Conservation (phyloP, 768 basidiomycete species). For the Panellus pusillus region DNA sequence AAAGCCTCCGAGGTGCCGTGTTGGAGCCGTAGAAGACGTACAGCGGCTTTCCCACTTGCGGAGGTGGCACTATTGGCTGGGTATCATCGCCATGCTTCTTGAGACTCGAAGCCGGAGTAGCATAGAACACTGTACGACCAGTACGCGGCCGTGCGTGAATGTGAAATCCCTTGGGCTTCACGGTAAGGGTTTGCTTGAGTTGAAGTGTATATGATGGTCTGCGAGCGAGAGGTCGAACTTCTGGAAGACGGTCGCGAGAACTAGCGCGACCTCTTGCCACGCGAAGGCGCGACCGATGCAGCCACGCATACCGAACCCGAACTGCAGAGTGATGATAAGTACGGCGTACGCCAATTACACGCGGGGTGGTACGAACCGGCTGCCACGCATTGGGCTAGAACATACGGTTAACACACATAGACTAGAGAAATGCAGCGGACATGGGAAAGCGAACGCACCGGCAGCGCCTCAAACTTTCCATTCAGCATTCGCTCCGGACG, state of each 20-base stretch:
- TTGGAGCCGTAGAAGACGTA: constrained; percentile 45
- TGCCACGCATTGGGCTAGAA: constrained; percentile 43
- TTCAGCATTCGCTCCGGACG: constrained; percentile 48
- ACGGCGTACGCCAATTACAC: constrained; percentile 24
- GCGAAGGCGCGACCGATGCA: constrained; percentile 46
- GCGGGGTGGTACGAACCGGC: constrained; percentile 27
- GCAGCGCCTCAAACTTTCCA: constrained; percentile 46
- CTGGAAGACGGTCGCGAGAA: constrained; percentile 41
- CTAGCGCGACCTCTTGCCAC: constrained; percentile 46
- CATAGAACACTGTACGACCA: constrained; percentile 15
- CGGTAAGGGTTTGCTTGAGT: constrained; percentile 44
- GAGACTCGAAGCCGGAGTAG: constrained; percentile 17
- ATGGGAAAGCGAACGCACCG: constrained; percentile 17
- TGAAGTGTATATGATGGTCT: constrained; percentile 44
- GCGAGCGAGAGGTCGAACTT: constrained; percentile 43
- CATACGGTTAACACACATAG: background rate
- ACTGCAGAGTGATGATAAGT: constrained; percentile 11
- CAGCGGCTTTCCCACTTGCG: constrained; percentile 24
- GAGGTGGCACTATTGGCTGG: background rate
- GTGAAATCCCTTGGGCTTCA: constrained; percentile 44
- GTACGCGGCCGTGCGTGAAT: constrained; percentile 40
- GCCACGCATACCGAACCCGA: constrained; percentile 24
- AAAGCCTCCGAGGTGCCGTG: constrained; percentile 48
- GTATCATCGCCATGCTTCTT: background rate
- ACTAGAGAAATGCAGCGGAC: background rate